Conservation (phyloP, 2,329 filamentous ascomycete genomes). For the Diaporthe citrichinensis region DNA sequence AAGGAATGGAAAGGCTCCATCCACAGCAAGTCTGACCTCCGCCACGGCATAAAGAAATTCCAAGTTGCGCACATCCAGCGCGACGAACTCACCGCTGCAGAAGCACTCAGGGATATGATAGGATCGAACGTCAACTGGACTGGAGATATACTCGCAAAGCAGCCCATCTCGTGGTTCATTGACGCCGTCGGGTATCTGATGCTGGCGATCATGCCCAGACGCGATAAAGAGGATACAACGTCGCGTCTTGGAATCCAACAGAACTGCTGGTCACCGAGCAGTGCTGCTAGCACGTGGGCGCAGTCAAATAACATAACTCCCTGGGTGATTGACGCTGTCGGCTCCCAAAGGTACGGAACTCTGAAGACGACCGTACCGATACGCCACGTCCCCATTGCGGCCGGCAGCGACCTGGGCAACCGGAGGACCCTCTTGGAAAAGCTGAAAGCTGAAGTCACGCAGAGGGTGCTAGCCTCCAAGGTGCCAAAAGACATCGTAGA, state of each 20-base stretch:
- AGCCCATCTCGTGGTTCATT: not conserved
- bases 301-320: not conserved
- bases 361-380: not conserved
- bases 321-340: not conserved
- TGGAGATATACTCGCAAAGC: not conserved
- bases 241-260: not conserved
- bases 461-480: not conserved
- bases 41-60: constrained; percentile 1
- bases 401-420: not conserved
- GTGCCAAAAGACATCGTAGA: not conserved
- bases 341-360: not conserved
- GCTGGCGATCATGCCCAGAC: not conserved
- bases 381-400: not conserved
- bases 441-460: not conserved
- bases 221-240: not conserved
- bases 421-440: not conserved
- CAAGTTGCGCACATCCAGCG: constrained; percentile 1
- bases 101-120: accelerated
- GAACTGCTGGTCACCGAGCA: constrained; percentile 5
- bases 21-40: not conserved
- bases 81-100: not conserved
- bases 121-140: not conserved
- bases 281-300: not conserved
- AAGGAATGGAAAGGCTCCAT: not conserved
- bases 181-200: not conserved